Evolutionary conservation across 345 rosid species (phyloP).

Genomic region (Corymbia maculata): DNA sequence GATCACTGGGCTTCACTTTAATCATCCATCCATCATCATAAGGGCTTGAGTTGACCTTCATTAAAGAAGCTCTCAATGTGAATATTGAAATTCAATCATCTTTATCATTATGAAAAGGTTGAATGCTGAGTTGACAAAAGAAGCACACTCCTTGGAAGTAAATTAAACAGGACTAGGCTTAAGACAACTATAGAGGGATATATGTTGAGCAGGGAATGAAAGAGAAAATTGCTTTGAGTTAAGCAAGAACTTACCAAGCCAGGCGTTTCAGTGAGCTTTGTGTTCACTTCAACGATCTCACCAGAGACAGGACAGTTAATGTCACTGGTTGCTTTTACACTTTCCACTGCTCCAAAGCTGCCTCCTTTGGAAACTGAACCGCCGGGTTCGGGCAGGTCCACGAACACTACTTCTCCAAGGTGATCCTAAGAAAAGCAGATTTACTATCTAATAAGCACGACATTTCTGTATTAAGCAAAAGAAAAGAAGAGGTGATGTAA

Average conservation of each 20-base stretch:
- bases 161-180: not conserved
- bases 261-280: conserved; percentile 59
- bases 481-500: not conserved
- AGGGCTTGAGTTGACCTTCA: conserved; percentile 81
- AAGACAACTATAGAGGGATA: not conserved
- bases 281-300: conserved; percentile 70
- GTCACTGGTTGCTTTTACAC: conserved; percentile 97
- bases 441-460: not conserved
- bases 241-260: conserved; percentile 45
- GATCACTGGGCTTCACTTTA: conserved; percentile 80
- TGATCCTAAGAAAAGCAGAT: conserved; percentile 42
- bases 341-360: conserved; percentile 87
- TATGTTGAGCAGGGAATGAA: not conserved
- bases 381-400: conserved; percentile 69
- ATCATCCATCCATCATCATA: conserved; percentile 96
- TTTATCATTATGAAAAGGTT: not conserved
- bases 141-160: not conserved
- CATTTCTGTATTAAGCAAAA: not conserved
- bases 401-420: conserved; percentile 93
- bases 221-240: not conserved
- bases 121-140: not conserved
- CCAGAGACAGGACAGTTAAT: conserved; percentile 83
- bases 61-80: not conserved
- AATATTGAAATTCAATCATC: not conserved
- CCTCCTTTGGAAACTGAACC: conserved; percentile 39